A percentile compares a stretch with the other conserved stretches of the same genome.
phyloP scores from a whole-genome alignment of 305 asterid species.

The Striga hermonthica region DNA sequence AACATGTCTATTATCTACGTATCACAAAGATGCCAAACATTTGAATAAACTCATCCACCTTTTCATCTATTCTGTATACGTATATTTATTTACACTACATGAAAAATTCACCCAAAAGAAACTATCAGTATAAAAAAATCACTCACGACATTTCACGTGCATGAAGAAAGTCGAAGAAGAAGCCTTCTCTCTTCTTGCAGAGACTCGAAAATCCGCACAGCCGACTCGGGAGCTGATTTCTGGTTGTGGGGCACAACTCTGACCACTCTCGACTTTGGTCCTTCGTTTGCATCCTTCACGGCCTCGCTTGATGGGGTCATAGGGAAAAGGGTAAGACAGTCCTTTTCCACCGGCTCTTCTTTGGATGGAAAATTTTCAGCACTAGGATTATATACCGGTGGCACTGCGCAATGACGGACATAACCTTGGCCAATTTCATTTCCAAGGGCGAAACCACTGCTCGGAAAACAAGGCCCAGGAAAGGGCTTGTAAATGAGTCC shows the following conservation, averaged over 20 bases:
- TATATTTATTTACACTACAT: not conserved
- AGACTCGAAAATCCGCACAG: not conserved
- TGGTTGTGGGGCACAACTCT: not conserved
- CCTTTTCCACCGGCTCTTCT: not conserved
- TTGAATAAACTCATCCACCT: too few relatives aligned
- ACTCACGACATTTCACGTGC: not conserved
- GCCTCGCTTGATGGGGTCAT: not conserved
- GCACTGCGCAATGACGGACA: too few relatives aligned
- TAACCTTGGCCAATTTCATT: too few relatives aligned
- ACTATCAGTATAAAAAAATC: not conserved
- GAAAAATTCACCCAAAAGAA: not conserved
- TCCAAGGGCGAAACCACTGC: not conserved
- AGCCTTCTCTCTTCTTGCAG: constrained; percentile 6
- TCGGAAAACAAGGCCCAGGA: not conserved
- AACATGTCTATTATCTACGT: not conserved
- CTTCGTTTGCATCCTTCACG: not conserved
- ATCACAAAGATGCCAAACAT: not conserved
- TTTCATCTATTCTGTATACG: not conserved
- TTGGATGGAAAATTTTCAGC: not conserved
- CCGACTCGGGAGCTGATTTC: constrained; percentile 1
- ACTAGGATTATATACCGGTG: not conserved
- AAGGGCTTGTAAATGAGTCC: not conserved
- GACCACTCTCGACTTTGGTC: not conserved
- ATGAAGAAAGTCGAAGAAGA: not conserved
- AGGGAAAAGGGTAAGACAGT: not conserved